Base-by-base conservation (phyloP, 805 yeast genomes). In the Sugiyamaella lignohabitans region DNA sequence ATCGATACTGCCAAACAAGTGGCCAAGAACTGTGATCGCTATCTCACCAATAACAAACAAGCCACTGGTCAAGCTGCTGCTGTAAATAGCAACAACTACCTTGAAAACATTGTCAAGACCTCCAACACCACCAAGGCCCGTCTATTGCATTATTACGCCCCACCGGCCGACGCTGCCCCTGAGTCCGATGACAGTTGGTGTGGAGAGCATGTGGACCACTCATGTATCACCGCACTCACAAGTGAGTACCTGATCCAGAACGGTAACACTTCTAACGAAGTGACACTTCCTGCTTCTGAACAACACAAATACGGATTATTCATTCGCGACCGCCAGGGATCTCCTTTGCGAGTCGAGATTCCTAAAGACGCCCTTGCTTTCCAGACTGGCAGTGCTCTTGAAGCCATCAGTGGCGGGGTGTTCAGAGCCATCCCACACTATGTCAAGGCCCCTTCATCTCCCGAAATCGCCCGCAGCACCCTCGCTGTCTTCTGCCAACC, bases 401-500 rank as follows among this genome's bases (percentile, higher is more conserved):
- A 77, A 53, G 76, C 71, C 42, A 70, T 78, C 16, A 72, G 80
- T 1, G 51, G 60, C n/a, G 69, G 70, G 17, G 60, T 61, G 23
- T 76, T 79, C 59, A 74, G 69, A 54, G 82, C 82, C 2, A 83
- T 79, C 20, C 75, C 81, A 2, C 83, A 79, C 55, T 72, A 67
- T 46, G 83, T 78, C 16, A 69, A 65, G 49, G 55, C 51, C 8
- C 45, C 27, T 23, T 21, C 37, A 17, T 49, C 6, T 24, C 59
- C 38, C 59, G 68, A 19, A 46, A 59, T 75, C 22, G 68, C 75
- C 17, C 62, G 84, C 46, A 78, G 75, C 53, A 78, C 84, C 0
- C 60, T 78, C 49, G 83, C 84, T 1, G 79, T 79, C 5, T 79
- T 79, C 54, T 74, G 80, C 54, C 84, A 79, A 61, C 84, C 83